Evolutionary conservation across 208 protist genomes (phyloP).

Genomic region (Herpetomonas samuelpessoai): DNA sequence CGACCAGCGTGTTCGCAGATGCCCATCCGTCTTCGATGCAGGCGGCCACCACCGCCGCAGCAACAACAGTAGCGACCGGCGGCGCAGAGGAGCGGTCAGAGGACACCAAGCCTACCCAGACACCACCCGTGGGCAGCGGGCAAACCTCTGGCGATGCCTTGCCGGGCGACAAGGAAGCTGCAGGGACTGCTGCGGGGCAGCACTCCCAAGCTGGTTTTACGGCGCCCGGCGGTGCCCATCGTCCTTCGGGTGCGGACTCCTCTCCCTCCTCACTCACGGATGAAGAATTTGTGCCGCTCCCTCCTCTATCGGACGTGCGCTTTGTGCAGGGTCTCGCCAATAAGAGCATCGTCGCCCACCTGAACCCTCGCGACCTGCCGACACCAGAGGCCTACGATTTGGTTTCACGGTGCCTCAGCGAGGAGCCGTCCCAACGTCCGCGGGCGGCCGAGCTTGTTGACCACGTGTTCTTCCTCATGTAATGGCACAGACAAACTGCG

Average conservation of each 20-base stretch:
- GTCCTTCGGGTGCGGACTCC: background rate
- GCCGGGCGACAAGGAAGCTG: background rate
- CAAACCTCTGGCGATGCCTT: background rate
- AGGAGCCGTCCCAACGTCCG: slow-evolving; percentile 30
- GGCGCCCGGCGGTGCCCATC: background rate
- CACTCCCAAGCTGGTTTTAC: background rate
- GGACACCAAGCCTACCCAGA: too few species aligned
- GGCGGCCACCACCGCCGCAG: background rate
- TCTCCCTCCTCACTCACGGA: background rate
- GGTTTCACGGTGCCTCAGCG: slow-evolving; percentile 30
- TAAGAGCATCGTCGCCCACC: slow-evolving; percentile 17
- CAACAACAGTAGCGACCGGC: background rate
- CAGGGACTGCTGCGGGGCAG: too few species aligned
- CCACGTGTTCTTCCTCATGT: slow-evolving; percentile 45
- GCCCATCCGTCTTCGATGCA: too few species aligned
- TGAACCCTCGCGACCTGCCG: background rate
- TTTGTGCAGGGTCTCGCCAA: slow-evolving; percentile 32
- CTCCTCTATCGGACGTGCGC: slow-evolving; percentile 16
- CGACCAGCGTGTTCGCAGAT: background rate
- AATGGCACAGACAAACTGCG: background rate
- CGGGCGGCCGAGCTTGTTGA: slow-evolving; percentile 43
- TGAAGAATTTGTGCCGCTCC: background rate
- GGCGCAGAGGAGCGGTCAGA: too few species aligned
- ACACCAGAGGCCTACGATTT: slow-evolving; percentile 31
- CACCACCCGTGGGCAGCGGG: too few species aligned